Percentiles rank a stretch among this genome's conserved stretches.
phyloP scores from a whole-genome alignment of 108 stramenopile genomes.

The Craspedostauros australis region DNA sequence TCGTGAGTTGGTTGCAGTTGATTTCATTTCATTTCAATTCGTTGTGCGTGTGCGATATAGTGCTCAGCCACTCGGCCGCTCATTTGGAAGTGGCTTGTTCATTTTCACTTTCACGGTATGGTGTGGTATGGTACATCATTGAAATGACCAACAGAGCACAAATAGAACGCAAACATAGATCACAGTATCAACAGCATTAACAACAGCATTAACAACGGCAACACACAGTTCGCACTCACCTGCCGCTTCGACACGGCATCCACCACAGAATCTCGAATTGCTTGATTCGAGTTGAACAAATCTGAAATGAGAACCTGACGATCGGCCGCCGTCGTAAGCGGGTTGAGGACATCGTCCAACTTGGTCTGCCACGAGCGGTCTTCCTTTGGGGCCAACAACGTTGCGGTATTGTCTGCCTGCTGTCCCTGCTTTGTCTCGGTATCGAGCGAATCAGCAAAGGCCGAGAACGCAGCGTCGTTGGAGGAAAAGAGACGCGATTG shows the following conservation, averaged over 20 bases:
- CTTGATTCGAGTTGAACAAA: constrained; percentile 53
- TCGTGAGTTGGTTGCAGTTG: too few relatives aligned
- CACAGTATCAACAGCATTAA: too few relatives aligned
- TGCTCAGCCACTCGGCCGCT: neutral
- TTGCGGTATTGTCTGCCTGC: neutral
- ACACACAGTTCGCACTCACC: too few relatives aligned
- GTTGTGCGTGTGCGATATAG: too few relatives aligned
- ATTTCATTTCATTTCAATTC: too few relatives aligned
- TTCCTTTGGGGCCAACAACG: neutral
- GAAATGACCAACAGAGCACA: neutral
- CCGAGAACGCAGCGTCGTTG: constrained; percentile 33
- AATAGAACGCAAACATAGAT: neutral
- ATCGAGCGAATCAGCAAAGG: constrained; percentile 48
- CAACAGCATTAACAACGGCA: too few relatives aligned
- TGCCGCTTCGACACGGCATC: constrained; percentile 60
- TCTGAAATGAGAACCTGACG: constrained; percentile 68
- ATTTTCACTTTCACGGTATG: neutral
- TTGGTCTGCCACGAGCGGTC: constrained; percentile 54
- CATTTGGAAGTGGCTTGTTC: neutral
- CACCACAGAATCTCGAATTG: constrained; percentile 66
- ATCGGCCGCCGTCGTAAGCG: constrained; percentile 52
- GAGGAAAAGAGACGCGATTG: neutral
- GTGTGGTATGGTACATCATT: neutral
- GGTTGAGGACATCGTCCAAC: constrained; percentile 62
- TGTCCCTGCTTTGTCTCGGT: neutral